phyloP scores from a whole-genome alignment of 768 basidiomycete species.

The Pleurotus giganteus region DNA sequence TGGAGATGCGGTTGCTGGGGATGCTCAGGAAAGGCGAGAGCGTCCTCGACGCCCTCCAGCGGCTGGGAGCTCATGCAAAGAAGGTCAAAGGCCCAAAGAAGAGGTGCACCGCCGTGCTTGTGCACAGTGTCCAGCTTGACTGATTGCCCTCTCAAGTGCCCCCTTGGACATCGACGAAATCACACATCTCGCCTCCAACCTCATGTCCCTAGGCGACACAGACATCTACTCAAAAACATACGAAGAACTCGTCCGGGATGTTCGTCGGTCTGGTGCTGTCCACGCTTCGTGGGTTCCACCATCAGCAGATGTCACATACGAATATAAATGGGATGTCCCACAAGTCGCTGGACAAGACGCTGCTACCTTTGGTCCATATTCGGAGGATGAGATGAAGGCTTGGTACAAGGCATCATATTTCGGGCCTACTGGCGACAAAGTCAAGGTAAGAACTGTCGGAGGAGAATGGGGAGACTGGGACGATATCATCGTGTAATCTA shows the following conservation, averaged over 20 bases:
- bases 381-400: slow-evolving; percentile 72
- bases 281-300: slow-evolving; percentile 71
- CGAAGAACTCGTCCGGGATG: slow-evolving; percentile 76
- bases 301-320: slow-evolving; percentile 72
- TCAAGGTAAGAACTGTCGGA: slow-evolving; percentile 64
- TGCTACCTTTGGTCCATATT: slow-evolving; percentile 76
- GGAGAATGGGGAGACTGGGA: slow-evolving; percentile 78
- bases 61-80: slow-evolving; percentile 72
- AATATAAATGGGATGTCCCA: slow-evolving; percentile 76
- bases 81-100: slow-evolving; percentile 37
- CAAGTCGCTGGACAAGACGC: slow-evolving; percentile 39
- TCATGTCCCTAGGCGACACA: slow-evolving; percentile 83
- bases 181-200: slow-evolving; percentile 83
- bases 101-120: slow-evolving; percentile 15
- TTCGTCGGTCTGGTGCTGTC: slow-evolving; percentile 72
- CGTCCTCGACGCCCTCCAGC: slow-evolving; percentile 83
- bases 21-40: slow-evolving; percentile 89
- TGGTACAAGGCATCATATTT: slow-evolving; percentile 87
- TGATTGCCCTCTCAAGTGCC: slow-evolving; percentile 24
- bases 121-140: too few species aligned
- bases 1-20: slow-evolving; percentile 67
- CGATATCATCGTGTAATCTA: slow-evolving; percentile 42
- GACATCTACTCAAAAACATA: slow-evolving; percentile 87
- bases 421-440: slow-evolving; percentile 72
- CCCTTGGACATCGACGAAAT: slow-evolving; percentile 64